phyloP scores from a whole-genome alignment of 345 rosid species.

The Cardamine occulta region DNA sequence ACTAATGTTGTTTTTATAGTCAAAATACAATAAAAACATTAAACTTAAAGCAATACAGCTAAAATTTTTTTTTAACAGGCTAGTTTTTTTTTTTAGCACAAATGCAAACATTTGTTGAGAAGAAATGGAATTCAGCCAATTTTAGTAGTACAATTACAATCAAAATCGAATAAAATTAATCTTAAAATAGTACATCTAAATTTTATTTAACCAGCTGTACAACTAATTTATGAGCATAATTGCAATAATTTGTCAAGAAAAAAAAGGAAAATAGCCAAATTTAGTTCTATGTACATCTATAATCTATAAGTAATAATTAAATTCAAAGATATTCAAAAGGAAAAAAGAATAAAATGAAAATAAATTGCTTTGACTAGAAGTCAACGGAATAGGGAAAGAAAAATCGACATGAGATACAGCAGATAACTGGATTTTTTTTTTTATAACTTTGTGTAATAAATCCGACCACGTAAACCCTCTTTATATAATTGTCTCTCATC shows the following conservation, averaged over 20 bases:
- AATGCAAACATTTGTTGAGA: background rate
- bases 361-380: constrained; percentile 15
- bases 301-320: background rate
- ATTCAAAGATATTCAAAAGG: background rate
- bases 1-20: too few species aligned
- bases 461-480: constrained; percentile 27
- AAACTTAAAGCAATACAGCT: background rate
- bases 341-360: background rate
- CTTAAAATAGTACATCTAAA: background rate
- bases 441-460: constrained; percentile 7
- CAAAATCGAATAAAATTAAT: background rate
- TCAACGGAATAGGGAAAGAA: constrained; percentile 13
- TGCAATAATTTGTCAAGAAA: background rate
- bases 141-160: background rate
- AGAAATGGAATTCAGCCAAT: background rate
- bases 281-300: background rate
- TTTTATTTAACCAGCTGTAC: background rate
- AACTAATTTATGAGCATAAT: background rate
- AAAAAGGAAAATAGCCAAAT: background rate
- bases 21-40: too few species aligned
- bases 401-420: background rate
- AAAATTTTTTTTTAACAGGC: background rate
- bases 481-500: constrained; percentile 2
- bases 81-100: background rate
- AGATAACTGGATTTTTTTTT: background rate